These are phyloP conservation scores for Lachancea lanzarotensis DNA, from an alignment of 805 yeast genomes.

Conservation along the genomic window DNA sequence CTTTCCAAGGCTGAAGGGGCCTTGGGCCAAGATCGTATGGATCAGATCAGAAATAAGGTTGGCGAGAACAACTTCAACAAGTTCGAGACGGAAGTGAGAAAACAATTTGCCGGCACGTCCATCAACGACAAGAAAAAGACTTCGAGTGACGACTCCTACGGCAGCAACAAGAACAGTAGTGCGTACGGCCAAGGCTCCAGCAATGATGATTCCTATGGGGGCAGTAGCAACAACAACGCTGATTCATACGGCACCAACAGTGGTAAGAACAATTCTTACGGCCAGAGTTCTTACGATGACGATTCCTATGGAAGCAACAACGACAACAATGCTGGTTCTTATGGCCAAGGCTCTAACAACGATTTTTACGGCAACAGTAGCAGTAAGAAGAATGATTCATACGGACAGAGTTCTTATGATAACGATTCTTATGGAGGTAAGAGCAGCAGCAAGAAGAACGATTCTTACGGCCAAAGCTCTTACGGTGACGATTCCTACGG, in stretches of 20 bases:
- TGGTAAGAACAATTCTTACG: no score
- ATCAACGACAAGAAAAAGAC: constrained; percentile 16
- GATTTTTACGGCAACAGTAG: constrained; percentile 24
- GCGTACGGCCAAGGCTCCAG: constrained; percentile 14
- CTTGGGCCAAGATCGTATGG: constrained; percentile 10
- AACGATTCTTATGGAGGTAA: constrained; percentile 16
- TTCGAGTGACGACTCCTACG: constrained; percentile 18
- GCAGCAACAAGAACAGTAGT: constrained; percentile 9
- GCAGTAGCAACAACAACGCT: constrained; percentile 14
- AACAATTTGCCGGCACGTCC: constrained; percentile 24
- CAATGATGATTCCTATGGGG: constrained; percentile 21
- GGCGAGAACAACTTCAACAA: constrained; percentile 25
- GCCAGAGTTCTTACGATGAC: no score
- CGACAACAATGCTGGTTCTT: constrained; percentile 1
- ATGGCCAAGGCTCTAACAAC: constrained; percentile 17
- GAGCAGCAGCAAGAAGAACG: constrained; percentile 9
- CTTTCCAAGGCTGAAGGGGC: constrained; percentile 23
- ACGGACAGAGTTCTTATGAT: constrained; percentile 9
- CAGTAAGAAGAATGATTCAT: constrained; percentile 13
- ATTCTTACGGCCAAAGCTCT: constrained; percentile 16
- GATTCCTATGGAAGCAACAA: no score
- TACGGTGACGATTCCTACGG: constrained; percentile 13
- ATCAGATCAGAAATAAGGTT: constrained; percentile 18
- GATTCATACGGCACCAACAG: no score
- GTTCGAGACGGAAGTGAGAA: constrained; percentile 26